Evolutionary conservation across 805 yeast genomes (phyloP).

Genomic region (Naumovozyma dairenensis): DNA sequence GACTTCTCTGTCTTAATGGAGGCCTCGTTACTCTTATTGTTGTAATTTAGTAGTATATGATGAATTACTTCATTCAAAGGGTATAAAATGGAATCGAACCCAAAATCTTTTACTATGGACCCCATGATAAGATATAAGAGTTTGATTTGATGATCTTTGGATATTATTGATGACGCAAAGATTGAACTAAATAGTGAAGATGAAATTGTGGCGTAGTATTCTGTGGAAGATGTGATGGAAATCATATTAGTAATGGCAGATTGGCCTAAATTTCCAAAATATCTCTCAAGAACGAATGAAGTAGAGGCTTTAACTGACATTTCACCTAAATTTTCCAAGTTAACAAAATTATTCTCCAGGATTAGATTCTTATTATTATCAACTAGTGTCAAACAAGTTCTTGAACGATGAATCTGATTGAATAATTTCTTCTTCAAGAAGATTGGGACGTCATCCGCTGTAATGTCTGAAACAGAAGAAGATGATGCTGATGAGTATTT

Average conservation of each 20-base stretch:
- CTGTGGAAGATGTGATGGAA: conserved; percentile 34
- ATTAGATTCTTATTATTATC: too few relatives aligned
- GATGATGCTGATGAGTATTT: too few relatives aligned
- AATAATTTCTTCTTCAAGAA: conserved; percentile 32
- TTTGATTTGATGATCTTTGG: conserved; percentile 11
- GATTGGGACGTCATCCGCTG: conserved; percentile 12
- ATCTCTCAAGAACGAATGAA: conserved; percentile 54
- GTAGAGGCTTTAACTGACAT: conserved; percentile 45
- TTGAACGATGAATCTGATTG: conserved; percentile 48
- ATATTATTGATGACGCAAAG: conserved; percentile 6
- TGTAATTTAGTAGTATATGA: background rate
- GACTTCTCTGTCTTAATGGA: background rate
- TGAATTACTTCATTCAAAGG: conserved; percentile 44
- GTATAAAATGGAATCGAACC: conserved; percentile 59
- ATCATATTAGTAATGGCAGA: conserved; percentile 45
- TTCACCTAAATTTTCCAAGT: conserved; percentile 50
- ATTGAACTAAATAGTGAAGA: conserved; percentile 15
- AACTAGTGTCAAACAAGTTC: conserved; percentile 34
- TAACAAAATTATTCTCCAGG: conserved; percentile 25
- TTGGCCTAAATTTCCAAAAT: conserved; percentile 35
- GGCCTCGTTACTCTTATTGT: too few relatives aligned
- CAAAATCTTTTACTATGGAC: conserved; percentile 67
- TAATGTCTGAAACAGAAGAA: background rate
- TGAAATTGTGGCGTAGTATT: conserved; percentile 18
- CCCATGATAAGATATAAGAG: conserved; percentile 54